Percentiles rank a stretch among this genome's conserved stretches.
Evolutionary conservation across 371 early-diverging fungal genomes (phyloP).

Genomic region (Mucor indicus): DNA sequence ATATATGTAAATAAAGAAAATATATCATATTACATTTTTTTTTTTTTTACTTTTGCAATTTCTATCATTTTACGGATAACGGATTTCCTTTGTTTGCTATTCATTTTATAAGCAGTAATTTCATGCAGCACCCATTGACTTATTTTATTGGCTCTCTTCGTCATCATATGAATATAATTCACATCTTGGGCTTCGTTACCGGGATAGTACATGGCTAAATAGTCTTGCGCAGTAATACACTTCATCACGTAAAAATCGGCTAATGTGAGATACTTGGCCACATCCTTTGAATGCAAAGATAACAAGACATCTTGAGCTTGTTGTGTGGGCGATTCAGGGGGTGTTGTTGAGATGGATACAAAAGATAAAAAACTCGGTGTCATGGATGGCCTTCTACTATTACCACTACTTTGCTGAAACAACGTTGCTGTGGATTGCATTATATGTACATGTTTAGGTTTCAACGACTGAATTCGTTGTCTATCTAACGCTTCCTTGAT

Average conservation of each 20-base stretch:
- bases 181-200: slow-evolving; percentile 3
- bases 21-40: background rate
- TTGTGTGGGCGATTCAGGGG: slow-evolving; percentile 33
- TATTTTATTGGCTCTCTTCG: slow-evolving; percentile 36
- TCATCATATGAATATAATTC: slow-evolving; percentile 34
- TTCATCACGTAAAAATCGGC: slow-evolving; percentile 43
- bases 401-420: background rate
- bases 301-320: slow-evolving; percentile 1
- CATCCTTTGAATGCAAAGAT: slow-evolving; percentile 21
- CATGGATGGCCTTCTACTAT: slow-evolving; percentile 18
- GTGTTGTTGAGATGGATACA: slow-evolving; percentile 14
- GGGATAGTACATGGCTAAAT: slow-evolving; percentile 14
- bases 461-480: too few relatives aligned
- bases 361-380: slow-evolving; percentile 25
- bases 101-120: slow-evolving; percentile 8
- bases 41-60: slow-evolving; percentile 30
- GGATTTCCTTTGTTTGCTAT: slow-evolving; percentile 18
- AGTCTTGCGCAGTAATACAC: slow-evolving; percentile 39
- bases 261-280: slow-evolving; percentile 39
- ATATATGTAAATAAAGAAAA: background rate
- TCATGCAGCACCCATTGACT: slow-evolving; percentile 37
- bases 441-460: too few relatives aligned
- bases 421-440: too few relatives aligned
- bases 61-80: slow-evolving; percentile 37
- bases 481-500: slow-evolving; percentile 30